Percentiles rank a stretch among this genome's conserved stretches.
phyloP scores from a whole-genome alignment of 805 yeast species.

The Saccharomycopsis amapae region DNA sequence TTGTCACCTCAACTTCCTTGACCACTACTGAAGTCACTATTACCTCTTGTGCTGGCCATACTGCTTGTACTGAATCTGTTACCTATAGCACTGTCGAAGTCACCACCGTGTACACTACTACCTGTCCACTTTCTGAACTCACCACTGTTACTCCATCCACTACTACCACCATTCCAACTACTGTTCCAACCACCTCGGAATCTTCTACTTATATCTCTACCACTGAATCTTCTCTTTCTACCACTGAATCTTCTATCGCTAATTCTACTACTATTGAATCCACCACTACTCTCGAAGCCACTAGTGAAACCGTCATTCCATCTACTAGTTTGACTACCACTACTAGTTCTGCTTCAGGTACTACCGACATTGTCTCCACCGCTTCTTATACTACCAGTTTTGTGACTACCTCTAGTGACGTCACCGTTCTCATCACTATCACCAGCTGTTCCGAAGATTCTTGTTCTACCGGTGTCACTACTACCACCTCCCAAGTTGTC shows the following conservation, averaged over 20 bases:
- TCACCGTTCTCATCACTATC: not conserved
- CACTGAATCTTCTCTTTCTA: not conserved
- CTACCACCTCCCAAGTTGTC: not conserved
- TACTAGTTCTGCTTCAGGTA: not conserved
- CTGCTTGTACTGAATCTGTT: conserved; percentile 7
- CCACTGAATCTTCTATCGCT: not conserved
- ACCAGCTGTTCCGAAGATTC: conserved; percentile 3
- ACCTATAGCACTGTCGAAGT: conserved; percentile 7
- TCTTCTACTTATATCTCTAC: conserved; percentile 9
- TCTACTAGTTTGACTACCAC: not conserved
- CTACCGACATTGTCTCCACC: not conserved
- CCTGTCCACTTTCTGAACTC: conserved; percentile 14
- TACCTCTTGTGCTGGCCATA: conserved; percentile 17
- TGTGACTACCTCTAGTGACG: not conserved
- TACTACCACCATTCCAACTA: conserved; percentile 5
- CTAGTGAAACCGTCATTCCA: conserved; percentile 1
- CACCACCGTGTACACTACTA: conserved; percentile 17
- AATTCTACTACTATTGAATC: not conserved
- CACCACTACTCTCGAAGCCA: conserved; percentile 1
- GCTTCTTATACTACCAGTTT: conserved; percentile 2
- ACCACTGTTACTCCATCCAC: conserved; percentile 6
- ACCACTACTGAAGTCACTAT: conserved; percentile 16
- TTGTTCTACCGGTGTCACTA: not conserved
- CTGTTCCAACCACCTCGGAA: conserved; percentile 5
- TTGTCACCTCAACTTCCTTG: not conserved